Evolutionary conservation across 345 rosid species (phyloP).

Genomic region (Eucalyptus erythrocorys): DNA sequence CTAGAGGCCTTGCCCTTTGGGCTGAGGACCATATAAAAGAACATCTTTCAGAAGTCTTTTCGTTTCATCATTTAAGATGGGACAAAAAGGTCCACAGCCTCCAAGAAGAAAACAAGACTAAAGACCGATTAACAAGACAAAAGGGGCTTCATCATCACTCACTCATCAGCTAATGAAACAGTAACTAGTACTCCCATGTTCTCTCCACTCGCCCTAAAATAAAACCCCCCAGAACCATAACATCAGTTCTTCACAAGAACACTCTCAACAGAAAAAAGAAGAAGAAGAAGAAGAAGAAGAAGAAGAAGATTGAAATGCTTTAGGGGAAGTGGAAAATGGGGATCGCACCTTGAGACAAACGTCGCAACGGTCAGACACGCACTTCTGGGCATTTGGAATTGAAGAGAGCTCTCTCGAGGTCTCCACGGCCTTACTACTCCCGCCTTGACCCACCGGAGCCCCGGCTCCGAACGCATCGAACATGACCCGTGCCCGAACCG

Average conservation of each 20-base stretch:
- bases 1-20: not conserved
- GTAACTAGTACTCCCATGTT: not conserved
- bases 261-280: not conserved
- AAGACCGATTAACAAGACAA: not conserved
- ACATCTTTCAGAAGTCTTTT: not conserved
- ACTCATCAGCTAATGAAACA: not conserved
- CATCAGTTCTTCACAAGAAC: not conserved
- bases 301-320: not conserved
- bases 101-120: not conserved
- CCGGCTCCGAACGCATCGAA: constrained; percentile 12
- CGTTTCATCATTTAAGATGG: not conserved
- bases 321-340: not conserved
- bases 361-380: constrained; percentile 18
- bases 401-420: constrained; percentile 82
- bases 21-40: not conserved
- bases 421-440: constrained; percentile 1
- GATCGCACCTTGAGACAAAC: constrained; percentile 42
- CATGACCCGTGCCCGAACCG: not conserved
- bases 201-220: not conserved
- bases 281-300: not conserved
- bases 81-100: not conserved
- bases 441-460: not conserved
- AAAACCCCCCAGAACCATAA: not conserved
- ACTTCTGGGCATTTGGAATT: constrained; percentile 41
- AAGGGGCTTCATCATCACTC: not conserved